A percentile compares a stretch with the other conserved stretches of the same genome.
Conservation (phyloP, 2,329 filamentous ascomycete genomes). For the Scleromitrula shiraiana region DNA sequence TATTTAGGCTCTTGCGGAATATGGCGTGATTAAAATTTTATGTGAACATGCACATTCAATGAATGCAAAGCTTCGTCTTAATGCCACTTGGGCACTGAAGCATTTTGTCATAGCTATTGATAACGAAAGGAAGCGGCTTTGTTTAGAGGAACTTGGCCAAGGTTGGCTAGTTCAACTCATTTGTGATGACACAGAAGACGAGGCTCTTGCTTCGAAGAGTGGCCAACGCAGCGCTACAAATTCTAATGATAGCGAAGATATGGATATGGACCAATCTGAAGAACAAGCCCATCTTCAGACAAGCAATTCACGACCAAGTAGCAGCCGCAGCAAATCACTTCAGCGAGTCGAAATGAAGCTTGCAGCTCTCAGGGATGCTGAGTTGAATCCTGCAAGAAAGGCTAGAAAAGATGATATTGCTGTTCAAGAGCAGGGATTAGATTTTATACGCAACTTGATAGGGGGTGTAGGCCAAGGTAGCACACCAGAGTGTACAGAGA, state of each 20-base stretch:
- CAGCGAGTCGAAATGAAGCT: conserved; percentile 44
- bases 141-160: conserved; percentile 68
- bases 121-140: conserved; percentile 65
- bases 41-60: conserved; percentile 78
- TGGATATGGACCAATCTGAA: conserved; percentile 45
- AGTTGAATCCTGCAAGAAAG: conserved; percentile 59
- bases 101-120: conserved; percentile 71
- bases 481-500: conserved; percentile 48
- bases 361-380: conserved; percentile 50
- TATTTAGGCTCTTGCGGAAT: conserved; percentile 58
- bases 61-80: conserved; percentile 70
- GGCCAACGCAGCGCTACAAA: conserved; percentile 10
- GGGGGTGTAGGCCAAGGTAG: conserved; percentile 46
- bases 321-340: conserved; percentile 30
- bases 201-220: conserved; percentile 34
- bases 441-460: conserved; percentile 85
- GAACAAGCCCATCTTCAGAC: conserved; percentile 29
- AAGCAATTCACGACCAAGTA: conserved; percentile 20
- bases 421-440: conserved; percentile 84
- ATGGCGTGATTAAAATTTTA: conserved; percentile 66
- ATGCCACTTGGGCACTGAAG: conserved; percentile 90
- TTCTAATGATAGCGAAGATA: conserved; percentile 34
- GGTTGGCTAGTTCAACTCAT: conserved; percentile 78
- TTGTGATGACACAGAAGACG: conserved; percentile 52
- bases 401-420: conserved; percentile 70